Base-by-base conservation (phyloP, 2,329 filamentous ascomycete genomes). In the Trichophyton mentagrophytes region DNA sequence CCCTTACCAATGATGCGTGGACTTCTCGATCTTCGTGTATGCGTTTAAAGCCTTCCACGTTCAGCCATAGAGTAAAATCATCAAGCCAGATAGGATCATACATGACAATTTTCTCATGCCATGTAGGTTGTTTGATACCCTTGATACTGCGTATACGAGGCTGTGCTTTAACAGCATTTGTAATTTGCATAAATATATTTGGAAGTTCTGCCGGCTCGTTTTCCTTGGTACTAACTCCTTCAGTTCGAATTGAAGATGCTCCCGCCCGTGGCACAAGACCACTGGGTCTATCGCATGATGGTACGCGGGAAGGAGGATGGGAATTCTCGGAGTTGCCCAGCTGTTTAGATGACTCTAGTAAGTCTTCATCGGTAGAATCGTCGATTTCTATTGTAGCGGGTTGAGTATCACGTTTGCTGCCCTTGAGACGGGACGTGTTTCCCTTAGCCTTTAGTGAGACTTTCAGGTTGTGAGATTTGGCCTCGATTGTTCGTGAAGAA, bases 31-130 rank as follows among this genome's bases (percentile, higher is more conserved):
- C 85, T 66, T 82, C 87, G 0, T 84, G 84, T 0, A 84, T 80
- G 2, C 78, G 76, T 11, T 79, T 79, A 51, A 91, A 73, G 25
- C 84, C 82, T 11, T 86, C 86, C 2, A 80, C 80, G 66, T 96
- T 96, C 15, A 97, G 74, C 88, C 90, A 97, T 0, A 77, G 74
- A 0, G 91, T 82, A 13, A 99, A 77, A 65, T 96, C 90, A 73
- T 97, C 92, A 0, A 96, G 74, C 1, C 93, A 80, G 49, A 99
- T 87, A 0, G 92, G 90, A 67, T 97, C 91, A 70, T 95, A 97
- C 70, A 97, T 83, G 4, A 97, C 78, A 55, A 99, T 96, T 74
- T 90, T 95, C 73, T 97, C 90, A 67, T 95, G 80, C 89, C 91
- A 97, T 1, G 83, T 90, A 2, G 78, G 79, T 2, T 70, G 68